A percentile compares a stretch with the other conserved stretches of the same genome.
Conservation (phyloP, 2,329 filamentous ascomycete species). For the Fusarium odoratissimum region DNA sequence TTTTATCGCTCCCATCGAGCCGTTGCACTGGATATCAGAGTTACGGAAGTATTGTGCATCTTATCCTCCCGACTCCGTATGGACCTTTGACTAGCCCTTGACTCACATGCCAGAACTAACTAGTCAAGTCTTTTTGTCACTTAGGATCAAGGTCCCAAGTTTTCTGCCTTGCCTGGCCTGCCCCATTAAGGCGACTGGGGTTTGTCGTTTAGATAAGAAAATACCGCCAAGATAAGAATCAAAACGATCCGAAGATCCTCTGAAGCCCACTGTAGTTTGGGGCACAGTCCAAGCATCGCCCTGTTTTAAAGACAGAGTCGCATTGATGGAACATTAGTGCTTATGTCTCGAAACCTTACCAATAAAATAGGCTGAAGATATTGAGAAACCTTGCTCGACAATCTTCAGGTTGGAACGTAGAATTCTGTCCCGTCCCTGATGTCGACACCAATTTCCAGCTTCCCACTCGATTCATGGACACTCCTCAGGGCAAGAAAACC, state of each 20-base stretch:
- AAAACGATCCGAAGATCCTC: not conserved
- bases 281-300: not conserved
- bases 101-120: accelerated
- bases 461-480: not conserved
- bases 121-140: not conserved
- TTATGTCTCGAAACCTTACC: not conserved
- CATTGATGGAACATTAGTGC: not conserved
- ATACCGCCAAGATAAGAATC: not conserved
- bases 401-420: not conserved
- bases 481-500: not conserved
- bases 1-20: not conserved
- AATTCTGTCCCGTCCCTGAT: not conserved
- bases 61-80: not conserved
- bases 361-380: not conserved
- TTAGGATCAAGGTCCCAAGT: not conserved
- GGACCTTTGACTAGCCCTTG: not conserved
- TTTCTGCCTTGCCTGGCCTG: not conserved
- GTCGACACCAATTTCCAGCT: not conserved
- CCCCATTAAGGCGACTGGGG: not conserved
- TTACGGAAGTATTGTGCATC: not conserved
- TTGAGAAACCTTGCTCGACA: not conserved
- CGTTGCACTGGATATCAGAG: not conserved
- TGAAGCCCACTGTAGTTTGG: not conserved
- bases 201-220: not conserved
- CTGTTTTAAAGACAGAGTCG: not conserved